These are phyloP conservation scores for Myriangium duriaei DNA, from an alignment of 2,329 filamentous ascomycete genomes.

Conservation along the genomic window DNA sequence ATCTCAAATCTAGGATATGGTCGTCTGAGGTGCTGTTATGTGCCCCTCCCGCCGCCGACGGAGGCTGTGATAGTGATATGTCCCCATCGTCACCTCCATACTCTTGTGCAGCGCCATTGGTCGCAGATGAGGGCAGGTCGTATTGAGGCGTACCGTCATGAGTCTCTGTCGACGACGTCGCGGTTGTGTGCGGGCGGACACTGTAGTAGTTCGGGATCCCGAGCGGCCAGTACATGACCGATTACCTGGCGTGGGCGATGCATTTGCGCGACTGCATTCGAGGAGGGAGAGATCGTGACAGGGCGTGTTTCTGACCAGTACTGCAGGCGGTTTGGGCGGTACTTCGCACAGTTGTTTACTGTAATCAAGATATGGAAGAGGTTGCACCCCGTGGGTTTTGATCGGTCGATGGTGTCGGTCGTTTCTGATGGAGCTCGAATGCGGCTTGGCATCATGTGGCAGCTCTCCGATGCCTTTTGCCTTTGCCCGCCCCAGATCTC, in stretches of 20 bases:
- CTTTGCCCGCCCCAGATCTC: too few relatives aligned
- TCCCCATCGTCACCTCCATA: background rate
- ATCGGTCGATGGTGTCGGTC: background rate
- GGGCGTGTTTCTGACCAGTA: background rate
- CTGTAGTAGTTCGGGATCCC: slow-evolving; percentile 70
- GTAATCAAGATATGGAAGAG: background rate
- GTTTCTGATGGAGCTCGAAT: background rate
- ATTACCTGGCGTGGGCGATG: slow-evolving; percentile 5
- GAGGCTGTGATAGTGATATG: background rate
- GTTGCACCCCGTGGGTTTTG: background rate
- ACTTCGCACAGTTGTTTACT: background rate
- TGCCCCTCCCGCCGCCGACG: background rate
- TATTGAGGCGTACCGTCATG: background rate
- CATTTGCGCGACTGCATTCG: slow-evolving; percentile 7
- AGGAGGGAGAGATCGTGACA: background rate
- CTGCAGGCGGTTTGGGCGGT: too few relatives aligned
- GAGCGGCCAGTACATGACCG: slow-evolving; percentile 78
- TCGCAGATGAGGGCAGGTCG: background rate
- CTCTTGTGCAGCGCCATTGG: slow-evolving; percentile 1
- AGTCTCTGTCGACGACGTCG: slow-evolving; percentile 23
- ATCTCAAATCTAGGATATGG: slow-evolving; percentile 56
- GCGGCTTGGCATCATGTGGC: background rate
- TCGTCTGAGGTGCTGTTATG: too few relatives aligned
- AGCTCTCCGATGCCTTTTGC: too few relatives aligned
- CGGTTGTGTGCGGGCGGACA: slow-evolving; percentile 34